Evolutionary conservation across 2,329 filamentous ascomycete genomes (phyloP).

Genomic region (Sporothrix humicola): DNA sequence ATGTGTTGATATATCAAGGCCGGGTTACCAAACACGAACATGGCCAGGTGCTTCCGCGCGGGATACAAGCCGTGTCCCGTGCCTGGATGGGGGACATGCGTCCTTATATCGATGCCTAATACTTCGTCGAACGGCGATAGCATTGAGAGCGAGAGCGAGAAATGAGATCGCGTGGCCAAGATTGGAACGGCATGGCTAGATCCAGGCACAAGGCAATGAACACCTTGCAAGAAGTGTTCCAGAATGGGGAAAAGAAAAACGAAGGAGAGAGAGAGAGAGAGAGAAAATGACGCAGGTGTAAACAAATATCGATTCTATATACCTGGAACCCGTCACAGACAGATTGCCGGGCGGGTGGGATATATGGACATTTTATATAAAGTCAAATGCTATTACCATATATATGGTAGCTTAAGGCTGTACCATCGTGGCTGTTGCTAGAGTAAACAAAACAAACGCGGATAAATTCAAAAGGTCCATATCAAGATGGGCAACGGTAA

Average conservation of each 20-base stretch:
- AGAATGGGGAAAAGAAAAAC: neutral
- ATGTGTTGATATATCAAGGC: neutral
- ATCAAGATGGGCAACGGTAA: neutral
- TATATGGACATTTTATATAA: no score
- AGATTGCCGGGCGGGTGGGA: constrained; percentile 22
- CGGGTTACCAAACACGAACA: neutral
- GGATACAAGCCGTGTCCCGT: neutral
- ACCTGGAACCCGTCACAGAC: constrained; percentile 30
- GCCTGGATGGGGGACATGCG: neutral
- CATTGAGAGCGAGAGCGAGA: no score
- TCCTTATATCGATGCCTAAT: neutral
- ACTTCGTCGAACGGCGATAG: no score
- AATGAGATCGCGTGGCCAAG: neutral
- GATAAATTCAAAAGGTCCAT: neutral
- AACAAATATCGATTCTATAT: constrained; percentile 9
- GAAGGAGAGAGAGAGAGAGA: no score
- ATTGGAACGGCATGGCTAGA: neutral
- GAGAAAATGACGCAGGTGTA: neutral
- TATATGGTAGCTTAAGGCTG: neutral
- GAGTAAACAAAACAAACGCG: constrained; percentile 10
- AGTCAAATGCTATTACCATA: neutral
- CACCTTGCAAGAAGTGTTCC: neutral
- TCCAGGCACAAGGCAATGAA: neutral
- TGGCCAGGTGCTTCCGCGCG: neutral
- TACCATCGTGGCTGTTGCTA: neutral